These are phyloP conservation scores for Phytophthora brassicae DNA, from an alignment of 352 stramenopile species.

Conservation along the genomic window DNA sequence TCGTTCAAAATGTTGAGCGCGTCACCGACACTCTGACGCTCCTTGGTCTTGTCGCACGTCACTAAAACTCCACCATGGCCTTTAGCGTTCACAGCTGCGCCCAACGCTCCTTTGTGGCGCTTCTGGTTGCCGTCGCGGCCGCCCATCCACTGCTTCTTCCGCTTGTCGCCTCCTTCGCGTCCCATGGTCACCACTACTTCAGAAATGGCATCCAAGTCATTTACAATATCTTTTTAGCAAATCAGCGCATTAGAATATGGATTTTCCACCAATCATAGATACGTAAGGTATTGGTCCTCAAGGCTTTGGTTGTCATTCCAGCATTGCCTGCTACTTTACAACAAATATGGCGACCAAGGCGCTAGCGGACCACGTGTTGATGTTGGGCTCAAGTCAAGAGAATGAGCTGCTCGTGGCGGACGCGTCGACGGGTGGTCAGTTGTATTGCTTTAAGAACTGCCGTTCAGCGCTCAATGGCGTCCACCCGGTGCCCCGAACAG, in stretches of 20 bases:
- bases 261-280: slow-evolving; percentile 27
- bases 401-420: slow-evolving; percentile 67
- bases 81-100: slow-evolving; percentile 56
- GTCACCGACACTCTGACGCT: slow-evolving; percentile 70
- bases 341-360: slow-evolving; percentile 42
- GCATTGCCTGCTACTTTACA: neutral
- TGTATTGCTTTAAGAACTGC: slow-evolving; percentile 80
- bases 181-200: slow-evolving; percentile 27
- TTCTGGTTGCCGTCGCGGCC: slow-evolving; percentile 44
- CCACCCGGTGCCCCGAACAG: slow-evolving; percentile 56
- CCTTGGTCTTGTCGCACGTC: slow-evolving; percentile 78
- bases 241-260: slow-evolving; percentile 6
- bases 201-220: slow-evolving; percentile 3
- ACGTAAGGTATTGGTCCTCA: slow-evolving; percentile 23
- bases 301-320: slow-evolving; percentile 4
- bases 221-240: slow-evolving; percentile 18
- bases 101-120: slow-evolving; percentile 58
- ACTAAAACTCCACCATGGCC: slow-evolving; percentile 61
- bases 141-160: slow-evolving; percentile 60
- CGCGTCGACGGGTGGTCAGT: slow-evolving; percentile 56
- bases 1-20: slow-evolving; percentile 80
- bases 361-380: slow-evolving; percentile 61
- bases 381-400: slow-evolving; percentile 68
- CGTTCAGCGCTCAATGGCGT: slow-evolving; percentile 52
- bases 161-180: slow-evolving; percentile 44